Evolutionary conservation across 2,329 filamentous ascomycete genomes (phyloP), one percentile per base, ranked within the genome.

Genomic region (Pleurostoma richardsiae): DNA sequence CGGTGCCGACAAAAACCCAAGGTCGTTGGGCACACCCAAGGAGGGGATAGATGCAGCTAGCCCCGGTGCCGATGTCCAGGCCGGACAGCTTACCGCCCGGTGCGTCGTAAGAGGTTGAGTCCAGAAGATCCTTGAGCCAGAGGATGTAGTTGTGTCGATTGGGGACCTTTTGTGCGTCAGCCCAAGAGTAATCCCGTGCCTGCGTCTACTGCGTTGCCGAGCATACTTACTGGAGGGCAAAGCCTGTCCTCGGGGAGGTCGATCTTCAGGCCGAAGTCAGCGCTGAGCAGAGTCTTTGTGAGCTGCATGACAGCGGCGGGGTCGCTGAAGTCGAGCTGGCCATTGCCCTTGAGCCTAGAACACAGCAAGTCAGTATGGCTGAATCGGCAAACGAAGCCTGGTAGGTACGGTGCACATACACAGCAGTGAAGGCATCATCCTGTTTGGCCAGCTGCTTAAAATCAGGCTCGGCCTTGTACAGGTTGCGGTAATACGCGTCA

Each of bases 31-130:
- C 65, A 55, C 86, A 88, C 26, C 84, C 89, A 1, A 99, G 75
- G 2, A 97, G 77, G 3, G 91, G 86, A 60, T 97, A 99, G 56
- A 99, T 95, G 56, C 86, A 86, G 55, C 89, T 95, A 11, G 92
- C 88, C 2, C 94, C 94, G 1, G 90, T 95, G 39, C 94, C 94
- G 51, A 96, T 85, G 55, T 96, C 91, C 3, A 96, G 68, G 0
- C 92, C 91, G 0, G 77, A 62, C 3, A 90, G 72, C 39, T 74
- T 67, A n/a, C 78, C 69, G 1, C 60, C 60, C 3, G 63, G 59
- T 3, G 63, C 58, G 3, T 76, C 67, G 54, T 81, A 85, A 0
- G 70, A 71, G 0, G 84, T 86, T 1, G 82, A 84, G 58, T 95
- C 90, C 5, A 97, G 62, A 0, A 99, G 77, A 3, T 78, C 75